Evolutionary conservation across 2,329 filamentous ascomycete genomes (phyloP).

Genomic region (Thielaviopsis populi): DNA sequence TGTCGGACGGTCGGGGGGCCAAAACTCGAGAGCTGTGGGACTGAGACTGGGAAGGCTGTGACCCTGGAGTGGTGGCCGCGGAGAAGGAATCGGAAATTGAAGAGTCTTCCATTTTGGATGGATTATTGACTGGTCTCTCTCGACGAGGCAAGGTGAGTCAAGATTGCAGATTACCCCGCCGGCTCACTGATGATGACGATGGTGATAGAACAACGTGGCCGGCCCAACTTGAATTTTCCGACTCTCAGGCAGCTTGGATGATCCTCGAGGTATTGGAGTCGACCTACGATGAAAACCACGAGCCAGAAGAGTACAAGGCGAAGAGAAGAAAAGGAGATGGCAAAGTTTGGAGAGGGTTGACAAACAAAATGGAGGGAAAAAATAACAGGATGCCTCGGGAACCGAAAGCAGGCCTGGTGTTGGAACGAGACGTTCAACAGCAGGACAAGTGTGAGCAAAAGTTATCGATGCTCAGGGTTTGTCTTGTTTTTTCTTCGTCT

Average conservation of each 20-base stretch:
- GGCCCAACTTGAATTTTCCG: background rate
- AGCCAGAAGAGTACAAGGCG: background rate
- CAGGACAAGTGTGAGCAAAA: background rate
- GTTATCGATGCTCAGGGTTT: background rate
- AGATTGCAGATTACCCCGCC: background rate
- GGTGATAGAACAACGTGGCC: background rate
- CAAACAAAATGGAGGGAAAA: background rate
- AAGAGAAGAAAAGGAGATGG: constrained; percentile 1
- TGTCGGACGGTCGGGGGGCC: constrained; percentile 12
- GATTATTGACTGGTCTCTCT: background rate
- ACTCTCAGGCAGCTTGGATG: background rate
- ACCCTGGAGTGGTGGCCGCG: background rate
- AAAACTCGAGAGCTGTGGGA: constrained; percentile 9
- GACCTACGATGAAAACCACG: background rate
- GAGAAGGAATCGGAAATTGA: constrained; percentile 1
- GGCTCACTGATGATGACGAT: background rate
- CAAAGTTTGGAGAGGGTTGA: background rate
- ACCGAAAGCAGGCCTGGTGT: background rate
- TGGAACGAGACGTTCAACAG: background rate
- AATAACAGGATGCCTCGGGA: background rate
- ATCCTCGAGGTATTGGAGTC: background rate
- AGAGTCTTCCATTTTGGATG: constrained; percentile 11
- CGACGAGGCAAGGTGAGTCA: background rate
- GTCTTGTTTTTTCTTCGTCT: background rate
- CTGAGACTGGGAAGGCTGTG: background rate